Evolutionary conservation across 352 stramenopile genomes (phyloP), one percentile per base, ranked within the genome.

Genomic region (Globisporangium splendens): DNA sequence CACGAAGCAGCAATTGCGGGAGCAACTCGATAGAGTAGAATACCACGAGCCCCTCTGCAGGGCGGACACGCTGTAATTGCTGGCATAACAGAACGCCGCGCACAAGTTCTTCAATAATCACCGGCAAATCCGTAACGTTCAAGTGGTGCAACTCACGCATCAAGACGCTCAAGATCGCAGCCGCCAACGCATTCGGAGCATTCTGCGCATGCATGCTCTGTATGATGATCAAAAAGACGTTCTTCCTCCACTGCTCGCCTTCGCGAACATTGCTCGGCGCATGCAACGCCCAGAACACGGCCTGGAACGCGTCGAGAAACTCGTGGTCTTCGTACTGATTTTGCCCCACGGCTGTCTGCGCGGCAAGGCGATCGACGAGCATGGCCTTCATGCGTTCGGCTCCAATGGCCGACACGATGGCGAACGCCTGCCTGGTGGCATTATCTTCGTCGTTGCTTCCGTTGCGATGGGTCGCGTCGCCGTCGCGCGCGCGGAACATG

Each of bases 21-120:
- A 83, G 43, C 13, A 83, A 61, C 55, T 83, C 73, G 41, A 83
- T 67, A 2, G 73, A 70, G 50, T 73, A 68, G 54, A 77, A 82
- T 4, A 73, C 53, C 7, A 63, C 57, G 10, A 75, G 35, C 10
- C 57, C 51, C 14, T 79, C 73, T 64, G 50, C 20, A 10, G 50
- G 33, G 28, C 47, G 57, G 5, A 44, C 24, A 11, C 38, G 52
- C 41, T 78, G 69, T 4, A 63, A 54, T 20, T 72, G 66, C 20
- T 73, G 59, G 31, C 63, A 63, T 1, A 68, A 33, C 6, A 53
- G 38, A 0, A 79, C 47, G 12, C 73, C 73, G 10, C 68, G 68
- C 31, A 79, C 22, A 0, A 82, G 44, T 47, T 82, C 73, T 28
- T 57, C 67, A n/a, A 77, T 53, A 11, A 66, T 50, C 8, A 31